Conservation (phyloP, 345 rosid genomes). For the Arabidopsis thaliana region TAIR10.1 NC_003074.8:1753001-1753500, state of each 20-base stretch:
- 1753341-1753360: neutral
- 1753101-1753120: no score
- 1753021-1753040: neutral
- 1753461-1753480: neutral
- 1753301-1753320: neutral
- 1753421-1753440: neutral
- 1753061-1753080: no score
- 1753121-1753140: no score
- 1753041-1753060: no score
- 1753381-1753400: neutral
- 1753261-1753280: neutral
- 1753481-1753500: neutral
- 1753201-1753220: neutral
- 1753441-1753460: neutral
- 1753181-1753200: no score
- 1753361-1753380: neutral
- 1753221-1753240: neutral
- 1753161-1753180: no score
- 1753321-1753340: slow-evolving; percentile 3
- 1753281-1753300: neutral
- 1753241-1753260: neutral
- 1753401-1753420: neutral
- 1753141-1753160: no score
- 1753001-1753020: neutral
- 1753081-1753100: no score